Conservation (phyloP, 345 rosid species). For the Theobroma cacao region DNA sequence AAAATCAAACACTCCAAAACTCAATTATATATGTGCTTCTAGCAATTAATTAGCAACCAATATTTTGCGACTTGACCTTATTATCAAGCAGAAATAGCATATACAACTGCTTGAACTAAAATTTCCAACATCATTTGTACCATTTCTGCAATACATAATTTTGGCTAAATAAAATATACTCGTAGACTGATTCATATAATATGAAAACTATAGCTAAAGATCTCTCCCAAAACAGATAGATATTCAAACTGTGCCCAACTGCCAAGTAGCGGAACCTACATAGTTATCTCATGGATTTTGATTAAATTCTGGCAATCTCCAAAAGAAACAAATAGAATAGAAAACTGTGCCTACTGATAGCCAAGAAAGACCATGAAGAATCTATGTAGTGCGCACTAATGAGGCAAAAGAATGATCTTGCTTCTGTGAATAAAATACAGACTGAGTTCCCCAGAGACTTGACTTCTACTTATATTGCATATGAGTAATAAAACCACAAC, state of each 20-base stretch:
- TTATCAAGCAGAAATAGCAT: not conserved
- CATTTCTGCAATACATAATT: not conserved
- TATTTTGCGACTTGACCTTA: not conserved
- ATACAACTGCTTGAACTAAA: not conserved
- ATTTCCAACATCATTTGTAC: not conserved
- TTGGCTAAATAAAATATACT: not conserved
- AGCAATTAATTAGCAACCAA: not conserved
- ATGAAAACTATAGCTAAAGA: not conserved
- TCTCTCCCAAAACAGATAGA: not conserved
- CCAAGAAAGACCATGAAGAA: not conserved
- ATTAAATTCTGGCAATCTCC: not conserved
- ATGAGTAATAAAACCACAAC: not conserved
- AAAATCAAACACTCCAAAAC: not conserved
- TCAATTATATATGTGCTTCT: not conserved
- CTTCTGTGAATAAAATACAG: not conserved
- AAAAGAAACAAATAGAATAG: not conserved
- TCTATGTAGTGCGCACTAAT: not conserved
- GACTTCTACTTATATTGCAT: not conserved
- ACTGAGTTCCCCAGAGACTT: not conserved
- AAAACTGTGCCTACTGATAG: not conserved
- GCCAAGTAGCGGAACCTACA: not conserved
- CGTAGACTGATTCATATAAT: not conserved
- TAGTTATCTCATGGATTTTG: not conserved
- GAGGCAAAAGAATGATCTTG: not conserved
- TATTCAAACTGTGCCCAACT: not conserved